Evolutionary conservation across 2,329 filamentous ascomycete genomes (phyloP), one percentile per base, ranked within the genome.

Genomic region (Trichoderma asperellum): DNA sequence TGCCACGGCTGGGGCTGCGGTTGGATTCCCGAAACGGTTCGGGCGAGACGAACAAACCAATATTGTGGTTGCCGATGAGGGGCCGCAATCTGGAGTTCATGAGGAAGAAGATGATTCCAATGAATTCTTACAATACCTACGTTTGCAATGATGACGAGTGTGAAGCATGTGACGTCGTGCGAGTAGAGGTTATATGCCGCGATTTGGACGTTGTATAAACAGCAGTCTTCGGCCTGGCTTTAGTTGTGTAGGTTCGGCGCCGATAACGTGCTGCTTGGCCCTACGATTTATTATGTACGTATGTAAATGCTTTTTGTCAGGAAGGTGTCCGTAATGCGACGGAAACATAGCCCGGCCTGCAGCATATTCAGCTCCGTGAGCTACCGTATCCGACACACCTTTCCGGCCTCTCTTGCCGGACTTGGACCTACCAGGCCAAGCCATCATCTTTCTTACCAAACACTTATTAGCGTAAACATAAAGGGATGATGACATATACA

Each of bases 1-100:
- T 32, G 32, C n/a, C 43, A 62, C 43, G 63, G 68, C 56, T 37
- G 63, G 63, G 35, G 62, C 65, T 70, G 63, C 55, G 43, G 65
- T 55, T 61, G 63, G 63, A 62, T 57, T 49, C n/a, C 35, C 63
- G 65, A 70, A 57, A 68, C 57, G 61, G 68, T 68, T 24, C 21
- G 47, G n/a, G 21, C 63, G 59, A 70, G 56, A 62, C 49, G 49
- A 68, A 43, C 37, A 57, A 29, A 62, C n/a, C 29, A 29, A 47
- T 43, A 29, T 49, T 60, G 34, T 32, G 59, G 68, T 11, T 53
- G 40, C 55, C 34, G 60, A 69, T 53, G 68, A 66, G 61, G 43
- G 18, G 32, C 55, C 40, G 34, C 37, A 47, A 49, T 59, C 24
- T 35, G 56, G 61, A 18, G 55, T 60, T 37, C 56, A 21, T 7